Percentiles rank a stretch among this genome's conserved stretches.
Evolutionary conservation across 768 basidiomycete species (phyloP).

Genomic region (Macrolepiota albuminosa): DNA sequence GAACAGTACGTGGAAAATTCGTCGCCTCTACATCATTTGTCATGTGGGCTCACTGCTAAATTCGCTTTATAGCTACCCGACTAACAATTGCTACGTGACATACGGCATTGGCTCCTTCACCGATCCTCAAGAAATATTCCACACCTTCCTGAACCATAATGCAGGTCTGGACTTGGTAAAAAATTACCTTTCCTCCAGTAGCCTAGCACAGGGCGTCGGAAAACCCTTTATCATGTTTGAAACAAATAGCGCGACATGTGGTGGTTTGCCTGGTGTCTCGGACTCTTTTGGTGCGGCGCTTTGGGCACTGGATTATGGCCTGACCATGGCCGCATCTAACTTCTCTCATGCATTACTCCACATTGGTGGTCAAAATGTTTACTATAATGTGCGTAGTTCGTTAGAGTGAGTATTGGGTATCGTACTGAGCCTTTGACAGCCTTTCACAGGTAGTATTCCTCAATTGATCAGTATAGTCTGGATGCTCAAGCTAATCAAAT

Average conservation of each 20-base stretch:
- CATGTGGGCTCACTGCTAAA: neutral
- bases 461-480: neutral
- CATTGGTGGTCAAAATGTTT: conserved; percentile 62
- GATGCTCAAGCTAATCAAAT: neutral
- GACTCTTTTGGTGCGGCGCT: conserved; percentile 61
- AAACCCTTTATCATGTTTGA: conserved; percentile 67
- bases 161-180: conserved; percentile 43
- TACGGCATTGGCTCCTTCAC: conserved; percentile 35
- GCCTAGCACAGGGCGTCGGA: conserved; percentile 34
- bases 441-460: conserved; percentile 44
- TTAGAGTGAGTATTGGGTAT: conserved; percentile 13
- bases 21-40: neutral
- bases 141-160: conserved; percentile 56
- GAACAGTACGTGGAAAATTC: conserved; percentile 41
- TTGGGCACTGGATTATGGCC: conserved; percentile 60
- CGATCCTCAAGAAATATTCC: conserved; percentile 44
- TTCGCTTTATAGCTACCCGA: conserved; percentile 36
- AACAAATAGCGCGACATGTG: conserved; percentile 66
- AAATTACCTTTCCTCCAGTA: conserved; percentile 46
- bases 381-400: conserved; percentile 52
- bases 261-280: conserved; percentile 60
- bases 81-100: conserved; percentile 55
- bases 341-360: conserved; percentile 53
- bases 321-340: conserved; percentile 59
- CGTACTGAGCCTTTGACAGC: conserved; percentile 30